A percentile compares a stretch with the other conserved stretches of the same genome.
phyloP scores from a whole-genome alignment of 768 basidiomycete genomes.

The Lentinula guzmanii region DNA sequence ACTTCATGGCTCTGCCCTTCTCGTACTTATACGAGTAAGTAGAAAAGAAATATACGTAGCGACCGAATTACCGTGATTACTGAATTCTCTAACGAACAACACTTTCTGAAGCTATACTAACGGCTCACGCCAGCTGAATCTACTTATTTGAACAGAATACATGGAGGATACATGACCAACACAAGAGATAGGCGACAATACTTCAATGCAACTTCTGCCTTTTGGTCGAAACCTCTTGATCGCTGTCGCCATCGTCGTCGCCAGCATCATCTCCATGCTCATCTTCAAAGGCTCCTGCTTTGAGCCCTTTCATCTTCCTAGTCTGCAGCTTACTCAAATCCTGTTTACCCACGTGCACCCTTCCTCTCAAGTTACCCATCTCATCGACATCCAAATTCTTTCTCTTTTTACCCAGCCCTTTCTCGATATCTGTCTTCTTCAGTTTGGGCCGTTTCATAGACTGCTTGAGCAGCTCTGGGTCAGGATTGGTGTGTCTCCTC shows the following conservation, averaged over 20 bases:
- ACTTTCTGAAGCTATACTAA: too few species aligned
- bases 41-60: too few species aligned
- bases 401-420: conserved; percentile 83
- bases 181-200: neutral
- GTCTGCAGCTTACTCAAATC: conserved; percentile 83
- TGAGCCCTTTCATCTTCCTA: conserved; percentile 93
- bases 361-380: conserved; percentile 94
- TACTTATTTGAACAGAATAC: too few species aligned
- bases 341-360: conserved; percentile 86
- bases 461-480: conserved; percentile 72
- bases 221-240: neutral
- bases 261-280: neutral
- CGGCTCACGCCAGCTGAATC: too few species aligned
- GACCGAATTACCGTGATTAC: too few species aligned
- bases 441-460: conserved; percentile 83
- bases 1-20: too few species aligned
- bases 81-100: too few species aligned
- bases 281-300: conserved; percentile 1
- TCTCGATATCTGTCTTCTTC: conserved; percentile 82
- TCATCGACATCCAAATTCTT: conserved; percentile 97
- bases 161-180: too few species aligned
- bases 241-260: neutral
- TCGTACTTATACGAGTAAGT: too few species aligned
- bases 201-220: neutral
- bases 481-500: conserved; percentile 68